Evolutionary conservation across 2,329 filamentous ascomycete genomes (phyloP).

Genomic region (Apiospora malaysiana): DNA sequence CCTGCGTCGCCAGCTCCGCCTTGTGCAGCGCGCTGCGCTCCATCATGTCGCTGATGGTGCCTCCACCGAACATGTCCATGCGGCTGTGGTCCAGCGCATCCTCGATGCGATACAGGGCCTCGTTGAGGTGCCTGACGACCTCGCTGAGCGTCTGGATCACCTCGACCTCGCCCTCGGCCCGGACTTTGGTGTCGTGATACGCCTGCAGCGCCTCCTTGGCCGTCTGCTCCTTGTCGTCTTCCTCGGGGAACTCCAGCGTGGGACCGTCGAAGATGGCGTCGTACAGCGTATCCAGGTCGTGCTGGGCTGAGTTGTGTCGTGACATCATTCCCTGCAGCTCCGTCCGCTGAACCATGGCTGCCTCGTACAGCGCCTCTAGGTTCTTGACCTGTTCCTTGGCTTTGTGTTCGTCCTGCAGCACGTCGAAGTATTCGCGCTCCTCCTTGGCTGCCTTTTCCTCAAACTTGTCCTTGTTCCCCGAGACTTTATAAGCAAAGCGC

Average conservation of each 20-base stretch:
- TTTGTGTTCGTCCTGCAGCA: conserved; percentile 53
- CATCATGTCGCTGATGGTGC: conserved; percentile 54
- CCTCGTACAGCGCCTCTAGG: conserved; percentile 45
- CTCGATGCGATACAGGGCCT: conserved; percentile 38
- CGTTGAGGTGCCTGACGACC: conserved; percentile 44
- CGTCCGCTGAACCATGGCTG: conserved; percentile 44
- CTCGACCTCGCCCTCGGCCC: conserved; percentile 47
- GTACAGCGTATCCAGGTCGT: conserved; percentile 57
- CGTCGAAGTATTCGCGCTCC: conserved; percentile 61
- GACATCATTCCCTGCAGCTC: conserved; percentile 44
- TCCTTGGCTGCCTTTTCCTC: conserved; percentile 56
- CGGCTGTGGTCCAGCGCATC: conserved; percentile 43
- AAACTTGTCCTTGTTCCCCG: conserved; percentile 56
- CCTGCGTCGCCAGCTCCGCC: conserved; percentile 49
- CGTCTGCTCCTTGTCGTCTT: conserved; percentile 53
- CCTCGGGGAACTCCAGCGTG: conserved; percentile 58
- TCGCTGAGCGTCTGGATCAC: conserved; percentile 47
- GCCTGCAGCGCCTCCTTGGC: conserved; percentile 41
- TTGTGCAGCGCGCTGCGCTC: conserved; percentile 57
- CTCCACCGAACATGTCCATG: conserved; percentile 55
- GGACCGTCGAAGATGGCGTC: conserved; percentile 58
- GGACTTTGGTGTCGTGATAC: conserved; percentile 45
- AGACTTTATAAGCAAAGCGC: conserved; percentile 57
- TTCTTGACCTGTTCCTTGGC: conserved; percentile 49
- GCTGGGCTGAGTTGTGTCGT: conserved; percentile 48